Base-by-base conservation (phyloP, 1,284 basidiomycete species). In the Cerioporus squamosus region DNA sequence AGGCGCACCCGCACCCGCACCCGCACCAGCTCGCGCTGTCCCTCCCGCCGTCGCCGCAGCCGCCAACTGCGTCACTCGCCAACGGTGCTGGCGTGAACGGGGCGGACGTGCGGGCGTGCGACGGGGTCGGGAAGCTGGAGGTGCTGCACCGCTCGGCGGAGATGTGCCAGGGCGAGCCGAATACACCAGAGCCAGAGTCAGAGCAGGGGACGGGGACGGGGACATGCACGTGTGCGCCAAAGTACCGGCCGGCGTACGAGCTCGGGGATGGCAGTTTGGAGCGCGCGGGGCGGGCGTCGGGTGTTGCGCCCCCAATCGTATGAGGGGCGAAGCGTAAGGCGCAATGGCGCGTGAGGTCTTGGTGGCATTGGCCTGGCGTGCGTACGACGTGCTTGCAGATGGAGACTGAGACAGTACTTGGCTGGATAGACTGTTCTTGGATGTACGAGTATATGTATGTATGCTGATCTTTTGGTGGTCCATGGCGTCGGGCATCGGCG, bases 211-310 rank as follows among this genome's bases (percentile, higher is more conserved):
- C 2, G 40, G 2, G 40, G 2, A 40, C 2, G 55, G n/a, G 23
- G 18, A 49, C 15, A 36, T 59, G 62, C 31, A 57, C 44, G 33
- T 66, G 67, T 47, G 52, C 42, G 51, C 58, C 56, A 60, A 76
- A 74, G 29, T 93, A 91, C 73, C 77, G 79, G 29, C 94, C 94
- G 0, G 93, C 93, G 0, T 93, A 93, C 74, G 88, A 92, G 74
- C 79, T 95, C 8, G 63, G 79, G 51, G 94, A 97, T 69, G 91
- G 84, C 12, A 77, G 76, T 23, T 79, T 93, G 51, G 95, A 98
- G 74, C 82, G 95, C 24, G 84, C 81, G 22, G 63, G 60, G 14
- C 26, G 60, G 17, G 60, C 52, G 39, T 26, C 22, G 4, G 39
- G 49, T 3, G 49, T 24, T 1, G 22, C 26, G n/a, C n/a, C 23